Evolutionary conservation across 306 rosid genomes (phyloP).

Genomic region (Abrus precatorius): DNA sequence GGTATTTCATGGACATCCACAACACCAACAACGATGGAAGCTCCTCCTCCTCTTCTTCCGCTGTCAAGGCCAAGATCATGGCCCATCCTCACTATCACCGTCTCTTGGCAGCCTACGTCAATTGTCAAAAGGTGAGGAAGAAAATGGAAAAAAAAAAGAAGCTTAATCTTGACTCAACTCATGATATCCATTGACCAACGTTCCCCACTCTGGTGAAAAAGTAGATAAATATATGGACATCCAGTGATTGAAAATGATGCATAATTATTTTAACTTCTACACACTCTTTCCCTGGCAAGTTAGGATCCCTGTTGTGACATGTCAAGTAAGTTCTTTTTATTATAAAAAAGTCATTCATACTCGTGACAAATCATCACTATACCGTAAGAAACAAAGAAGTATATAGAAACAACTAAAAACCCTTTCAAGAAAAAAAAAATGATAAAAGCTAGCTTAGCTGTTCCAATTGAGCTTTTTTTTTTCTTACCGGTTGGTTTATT

Average conservation of each 20-base stretch:
- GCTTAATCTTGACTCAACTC: conserved; percentile 17
- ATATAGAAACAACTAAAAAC: neutral
- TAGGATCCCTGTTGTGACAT: conserved; percentile 48
- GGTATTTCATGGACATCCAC: conserved; percentile 62
- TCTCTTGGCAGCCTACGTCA: conserved; percentile 78
- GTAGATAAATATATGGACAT: neutral
- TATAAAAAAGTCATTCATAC: neutral
- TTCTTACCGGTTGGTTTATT: neutral
- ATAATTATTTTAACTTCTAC: neutral
- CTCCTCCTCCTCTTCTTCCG: conserved; percentile 49
- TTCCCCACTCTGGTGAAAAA: conserved; percentile 20
- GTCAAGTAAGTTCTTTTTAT: conserved; percentile 6
- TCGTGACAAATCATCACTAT: conserved; percentile 9
- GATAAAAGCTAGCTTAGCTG: conserved; percentile 2
- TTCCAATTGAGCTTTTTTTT: no score
- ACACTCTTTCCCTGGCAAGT: neutral
- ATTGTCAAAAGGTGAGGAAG: conserved; percentile 78
- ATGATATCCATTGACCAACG: conserved; percentile 32
- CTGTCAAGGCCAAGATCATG: conserved; percentile 85
- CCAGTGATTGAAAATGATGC: conserved; percentile 40
- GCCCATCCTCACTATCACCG: conserved; percentile 95
- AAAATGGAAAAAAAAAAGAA: neutral
- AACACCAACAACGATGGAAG: conserved; percentile 42
- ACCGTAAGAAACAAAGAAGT: no score
- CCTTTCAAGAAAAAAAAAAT: neutral